Conservation (phyloP, 2,329 filamentous ascomycete species). For the Cordyceps cateniannulata region DNA sequence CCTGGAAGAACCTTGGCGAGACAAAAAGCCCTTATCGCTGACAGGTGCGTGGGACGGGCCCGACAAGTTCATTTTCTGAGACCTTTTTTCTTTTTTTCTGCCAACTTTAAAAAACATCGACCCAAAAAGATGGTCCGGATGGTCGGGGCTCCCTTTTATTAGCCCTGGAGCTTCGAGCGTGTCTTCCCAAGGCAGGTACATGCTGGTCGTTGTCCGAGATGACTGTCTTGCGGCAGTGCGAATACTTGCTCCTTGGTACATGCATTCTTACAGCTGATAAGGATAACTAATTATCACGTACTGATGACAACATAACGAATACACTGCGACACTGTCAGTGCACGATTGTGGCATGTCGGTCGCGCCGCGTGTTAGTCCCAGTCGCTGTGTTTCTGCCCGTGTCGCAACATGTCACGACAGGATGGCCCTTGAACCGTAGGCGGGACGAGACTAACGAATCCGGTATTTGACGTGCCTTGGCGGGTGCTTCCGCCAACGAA, state of each 20-base stretch:
- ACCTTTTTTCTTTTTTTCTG: neutral
- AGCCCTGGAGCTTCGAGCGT: neutral
- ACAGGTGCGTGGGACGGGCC: neutral
- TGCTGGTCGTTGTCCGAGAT: neutral
- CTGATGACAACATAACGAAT: too few species aligned
- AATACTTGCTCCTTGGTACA: neutral
- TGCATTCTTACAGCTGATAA: too few species aligned
- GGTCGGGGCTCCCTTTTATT: neutral
- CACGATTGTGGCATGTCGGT: too few species aligned
- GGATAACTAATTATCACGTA: too few species aligned
- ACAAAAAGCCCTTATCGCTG: neutral
- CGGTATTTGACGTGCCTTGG: too few species aligned
- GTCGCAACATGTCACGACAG: too few species aligned
- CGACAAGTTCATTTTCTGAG: neutral
- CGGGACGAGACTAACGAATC: too few species aligned
- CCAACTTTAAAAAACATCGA: neutral
- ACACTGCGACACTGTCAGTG: too few species aligned
- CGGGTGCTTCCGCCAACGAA: too few species aligned
- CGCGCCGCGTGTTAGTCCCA: too few species aligned
- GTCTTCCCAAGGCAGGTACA: neutral
- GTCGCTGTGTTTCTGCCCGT: too few species aligned
- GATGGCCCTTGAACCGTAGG: too few species aligned
- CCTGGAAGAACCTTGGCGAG: constrained; percentile 5
- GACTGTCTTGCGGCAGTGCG: neutral
- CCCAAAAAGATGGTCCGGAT: neutral